Conservation (phyloP, 2,329 filamentous ascomycete species). For the Teratosphaeria zuluensis region DNA sequence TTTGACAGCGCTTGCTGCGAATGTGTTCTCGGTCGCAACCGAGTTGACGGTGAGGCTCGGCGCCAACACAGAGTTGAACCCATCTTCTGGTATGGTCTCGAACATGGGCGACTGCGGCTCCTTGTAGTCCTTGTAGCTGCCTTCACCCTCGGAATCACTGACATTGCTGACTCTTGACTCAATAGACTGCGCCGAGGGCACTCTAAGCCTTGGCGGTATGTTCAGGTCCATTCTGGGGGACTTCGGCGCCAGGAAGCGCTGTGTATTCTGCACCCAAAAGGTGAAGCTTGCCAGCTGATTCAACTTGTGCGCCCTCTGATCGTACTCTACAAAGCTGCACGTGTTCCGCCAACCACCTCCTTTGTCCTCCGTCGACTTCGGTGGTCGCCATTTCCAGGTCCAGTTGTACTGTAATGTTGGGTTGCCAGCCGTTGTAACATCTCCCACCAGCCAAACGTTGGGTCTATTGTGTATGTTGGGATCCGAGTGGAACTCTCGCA, state of each 20-base stretch:
- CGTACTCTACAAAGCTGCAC: constrained; percentile 97
- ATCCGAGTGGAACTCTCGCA: constrained; percentile 90
- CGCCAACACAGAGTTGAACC: constrained; percentile 32
- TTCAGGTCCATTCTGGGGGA: constrained; percentile 51
- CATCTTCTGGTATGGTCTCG: constrained; percentile 40
- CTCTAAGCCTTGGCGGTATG: constrained; percentile 55
- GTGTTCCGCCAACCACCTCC: constrained; percentile 91
- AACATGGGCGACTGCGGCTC: constrained; percentile 39
- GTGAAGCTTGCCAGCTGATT: constrained; percentile 86
- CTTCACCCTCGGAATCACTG: constrained; percentile 55
- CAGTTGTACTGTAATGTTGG: constrained; percentile 82
- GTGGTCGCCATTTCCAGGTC: constrained; percentile 95
- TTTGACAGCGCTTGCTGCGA: constrained; percentile 45
- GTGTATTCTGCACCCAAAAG: constrained; percentile 73
- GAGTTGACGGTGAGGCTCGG: constrained; percentile 30
- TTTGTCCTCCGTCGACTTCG: constrained; percentile 68
- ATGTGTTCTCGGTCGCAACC: constrained; percentile 12
- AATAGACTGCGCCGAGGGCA: constrained; percentile 79
- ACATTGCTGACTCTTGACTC: constrained; percentile 65
- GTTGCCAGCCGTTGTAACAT: constrained; percentile 75
- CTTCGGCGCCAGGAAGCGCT: constrained; percentile 33
- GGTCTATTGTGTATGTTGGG: constrained; percentile 95
- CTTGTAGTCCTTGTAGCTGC: constrained; percentile 31
- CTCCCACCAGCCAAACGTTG: constrained; percentile 90
- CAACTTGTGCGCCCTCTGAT: constrained; percentile 80